These are phyloP conservation scores for Dothistroma septosporum DNA, from an alignment of 2,329 filamentous ascomycete genomes.

Conservation along the genomic window DNA sequence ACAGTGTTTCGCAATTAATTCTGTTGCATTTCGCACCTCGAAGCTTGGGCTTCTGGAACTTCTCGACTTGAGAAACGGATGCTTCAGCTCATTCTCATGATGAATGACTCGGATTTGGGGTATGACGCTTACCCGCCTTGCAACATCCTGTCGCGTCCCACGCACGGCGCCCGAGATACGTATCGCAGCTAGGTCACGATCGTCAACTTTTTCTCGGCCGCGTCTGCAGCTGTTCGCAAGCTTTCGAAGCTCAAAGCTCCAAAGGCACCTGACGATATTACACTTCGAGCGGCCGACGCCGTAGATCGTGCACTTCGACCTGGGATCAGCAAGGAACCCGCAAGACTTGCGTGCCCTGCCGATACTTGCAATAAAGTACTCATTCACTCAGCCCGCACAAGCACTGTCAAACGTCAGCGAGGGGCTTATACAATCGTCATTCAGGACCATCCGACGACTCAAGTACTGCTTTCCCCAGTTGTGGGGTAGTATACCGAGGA, in stretches of 20 bases:
- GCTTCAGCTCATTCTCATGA: no score
- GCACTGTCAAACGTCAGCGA: not conserved
- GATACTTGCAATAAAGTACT: not conserved
- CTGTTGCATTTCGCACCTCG: no score
- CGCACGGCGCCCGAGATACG: not conserved
- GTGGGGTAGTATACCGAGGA: conserved; percentile 13
- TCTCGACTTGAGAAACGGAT: no score
- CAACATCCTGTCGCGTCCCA: no score
- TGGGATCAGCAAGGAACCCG: not conserved
- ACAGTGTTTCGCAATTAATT: no score
- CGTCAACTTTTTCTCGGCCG: not conserved
- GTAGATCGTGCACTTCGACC: not conserved
- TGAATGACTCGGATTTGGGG: no score
- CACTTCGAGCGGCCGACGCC: not conserved
- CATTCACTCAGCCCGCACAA: not conserved
- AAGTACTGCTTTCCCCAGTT: not conserved
- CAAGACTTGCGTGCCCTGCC: not conserved
- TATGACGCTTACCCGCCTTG: no score
- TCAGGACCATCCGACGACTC: not conserved
- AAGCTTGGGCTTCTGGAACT: no score
- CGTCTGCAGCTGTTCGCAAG: not conserved
- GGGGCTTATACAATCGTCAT: conserved; percentile 6
- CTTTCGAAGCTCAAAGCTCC: not conserved
- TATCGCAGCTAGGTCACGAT: not conserved
- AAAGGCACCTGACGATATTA: not conserved